Conservation (phyloP, 202 grass and related monocot genomes). For the Musa balbisiana region DNA sequence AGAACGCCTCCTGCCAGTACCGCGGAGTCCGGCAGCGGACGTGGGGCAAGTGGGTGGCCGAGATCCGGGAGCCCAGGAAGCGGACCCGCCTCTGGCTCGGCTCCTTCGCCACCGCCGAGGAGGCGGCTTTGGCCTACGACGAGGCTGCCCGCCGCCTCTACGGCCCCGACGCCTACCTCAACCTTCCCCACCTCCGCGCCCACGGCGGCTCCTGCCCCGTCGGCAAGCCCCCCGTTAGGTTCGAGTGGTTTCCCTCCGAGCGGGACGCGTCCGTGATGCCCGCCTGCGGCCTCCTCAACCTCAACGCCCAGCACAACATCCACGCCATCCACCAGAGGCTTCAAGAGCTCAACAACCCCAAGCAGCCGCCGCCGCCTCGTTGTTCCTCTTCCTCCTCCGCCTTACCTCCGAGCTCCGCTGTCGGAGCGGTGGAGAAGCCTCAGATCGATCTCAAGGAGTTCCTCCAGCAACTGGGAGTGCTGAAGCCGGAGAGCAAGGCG, state of each 20-base stretch:
- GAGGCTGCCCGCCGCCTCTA: slow-evolving; percentile 92
- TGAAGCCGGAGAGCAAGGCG: slow-evolving; percentile 36
- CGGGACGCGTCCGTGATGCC: slow-evolving; percentile 26
- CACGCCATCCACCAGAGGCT: slow-evolving; percentile 87
- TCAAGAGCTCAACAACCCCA: slow-evolving; percentile 66
- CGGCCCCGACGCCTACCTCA: slow-evolving; percentile 88
- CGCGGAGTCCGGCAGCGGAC: slow-evolving; percentile 87
- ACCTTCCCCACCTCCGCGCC: slow-evolving; percentile 89
- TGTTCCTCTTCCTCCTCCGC: not conserved
- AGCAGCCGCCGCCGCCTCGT: not conserved
- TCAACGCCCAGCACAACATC: slow-evolving; percentile 97
- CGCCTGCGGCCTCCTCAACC: slow-evolving; percentile 79
- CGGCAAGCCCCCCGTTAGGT: slow-evolving; percentile 39
- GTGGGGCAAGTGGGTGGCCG: slow-evolving; percentile 99
- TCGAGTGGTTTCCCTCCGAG: slow-evolving; percentile 75
- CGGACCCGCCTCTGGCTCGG: slow-evolving; percentile 88
- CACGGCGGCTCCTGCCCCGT: slow-evolving; percentile 6
- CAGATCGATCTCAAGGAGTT: slow-evolving; percentile 98
- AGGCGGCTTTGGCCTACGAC: slow-evolving; percentile 91
- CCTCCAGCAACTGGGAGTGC: slow-evolving; percentile 90
- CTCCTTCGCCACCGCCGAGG: slow-evolving; percentile 89
- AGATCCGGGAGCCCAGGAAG: slow-evolving; percentile 97
- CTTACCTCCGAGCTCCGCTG: not conserved
- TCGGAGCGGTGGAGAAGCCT: slow-evolving; percentile 36
- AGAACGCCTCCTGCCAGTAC: slow-evolving; percentile 97